These are phyloP conservation scores for Aspergillus flavus DNA, from an alignment of 2,329 filamentous ascomycete genomes.

Conservation along the genomic window DNA sequence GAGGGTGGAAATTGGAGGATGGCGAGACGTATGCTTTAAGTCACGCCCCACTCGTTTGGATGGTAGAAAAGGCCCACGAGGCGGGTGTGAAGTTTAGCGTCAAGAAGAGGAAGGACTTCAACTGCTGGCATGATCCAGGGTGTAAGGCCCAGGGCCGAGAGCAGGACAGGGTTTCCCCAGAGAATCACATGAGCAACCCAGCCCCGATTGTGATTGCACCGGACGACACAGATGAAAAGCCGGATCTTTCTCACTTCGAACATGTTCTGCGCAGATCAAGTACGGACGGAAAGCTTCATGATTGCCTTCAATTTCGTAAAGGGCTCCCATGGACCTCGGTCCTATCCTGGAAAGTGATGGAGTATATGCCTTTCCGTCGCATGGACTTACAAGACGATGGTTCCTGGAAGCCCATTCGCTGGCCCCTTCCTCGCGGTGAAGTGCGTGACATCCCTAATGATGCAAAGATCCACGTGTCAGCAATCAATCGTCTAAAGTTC, in stretches of 20 bases:
- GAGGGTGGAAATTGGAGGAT: slow-evolving; percentile 66
- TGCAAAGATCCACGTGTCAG: slow-evolving; percentile 72
- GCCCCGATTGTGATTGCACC: background rate
- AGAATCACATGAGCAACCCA: background rate
- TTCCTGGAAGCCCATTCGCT: slow-evolving; percentile 77
- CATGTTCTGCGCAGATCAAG: slow-evolving; percentile 44
- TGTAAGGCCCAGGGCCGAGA: background rate
- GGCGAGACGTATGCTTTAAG: slow-evolving; percentile 62
- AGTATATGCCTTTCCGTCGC: slow-evolving; percentile 76
- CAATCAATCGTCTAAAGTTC: slow-evolving; percentile 69
- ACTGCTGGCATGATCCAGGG: slow-evolving; percentile 54
- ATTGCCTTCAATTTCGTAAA: slow-evolving; percentile 67
- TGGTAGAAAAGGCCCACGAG: slow-evolving; percentile 64
- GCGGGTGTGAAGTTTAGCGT: slow-evolving; percentile 73
- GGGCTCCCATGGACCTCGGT: slow-evolving; percentile 62
- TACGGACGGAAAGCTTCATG: slow-evolving; percentile 62
- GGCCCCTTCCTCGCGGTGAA: slow-evolving; percentile 78
- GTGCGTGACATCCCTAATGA: slow-evolving; percentile 74
- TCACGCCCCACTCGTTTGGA: slow-evolving; percentile 70
- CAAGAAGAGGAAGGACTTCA: slow-evolving; percentile 68
- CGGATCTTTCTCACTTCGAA: background rate
- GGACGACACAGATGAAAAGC: background rate
- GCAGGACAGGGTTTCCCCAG: background rate
- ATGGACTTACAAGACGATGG: slow-evolving; percentile 77
- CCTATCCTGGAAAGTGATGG: slow-evolving; percentile 74